Evolutionary conservation across 805 yeast genomes (phyloP), one percentile per base, ranked within the genome.

Genomic region (Barnettozyma californica): DNA sequence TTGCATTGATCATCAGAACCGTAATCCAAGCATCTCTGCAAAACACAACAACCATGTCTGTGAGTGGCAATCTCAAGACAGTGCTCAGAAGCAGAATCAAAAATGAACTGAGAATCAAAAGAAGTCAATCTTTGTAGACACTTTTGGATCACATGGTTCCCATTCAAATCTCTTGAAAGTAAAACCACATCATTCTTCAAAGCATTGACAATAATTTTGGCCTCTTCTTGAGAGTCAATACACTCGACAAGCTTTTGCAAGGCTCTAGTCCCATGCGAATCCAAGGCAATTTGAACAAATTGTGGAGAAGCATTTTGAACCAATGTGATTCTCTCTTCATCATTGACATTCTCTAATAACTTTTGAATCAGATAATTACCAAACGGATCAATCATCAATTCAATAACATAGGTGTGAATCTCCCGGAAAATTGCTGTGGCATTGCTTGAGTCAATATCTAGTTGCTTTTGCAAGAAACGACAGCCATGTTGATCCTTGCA

Each of bases 401-500:
- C 96, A 46, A 87, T 84, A 49, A 89, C 83, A 57, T 87, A 84
- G 34, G 77, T 70, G 55, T 81, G 78, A 40, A 89, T 86, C 64
- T 94, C 97, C 49, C 80, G 80, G 68, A 89, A 91, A 43, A 94
- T 87, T 61, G 81, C 70, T 27, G 84, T 76, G 9, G 91, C 84
- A 13, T 86, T 87, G 43, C 74, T 69, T n/a, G 71, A 66, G 10
- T 78, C 76, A 41, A 74, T 64, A 57, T 89, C 96, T 55, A 94
- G 73, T 64, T 90, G 95, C 53, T 85, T 80, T 68, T 92, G 99
- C 53, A 92, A 70, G 64, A 87, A 90, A 50, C 99, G 75, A 64
- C 98, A 92, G 9, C 99, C 98, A 63, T 92, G 97, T 68, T 92
- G 98, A 64, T 92, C 99, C 61, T 84, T 88, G 69, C 98, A 91